Percentiles rank a stretch among this genome's conserved stretches.
phyloP scores from a whole-genome alignment of 208 protist genomes.

The Wallacemonas sp. region DNA sequence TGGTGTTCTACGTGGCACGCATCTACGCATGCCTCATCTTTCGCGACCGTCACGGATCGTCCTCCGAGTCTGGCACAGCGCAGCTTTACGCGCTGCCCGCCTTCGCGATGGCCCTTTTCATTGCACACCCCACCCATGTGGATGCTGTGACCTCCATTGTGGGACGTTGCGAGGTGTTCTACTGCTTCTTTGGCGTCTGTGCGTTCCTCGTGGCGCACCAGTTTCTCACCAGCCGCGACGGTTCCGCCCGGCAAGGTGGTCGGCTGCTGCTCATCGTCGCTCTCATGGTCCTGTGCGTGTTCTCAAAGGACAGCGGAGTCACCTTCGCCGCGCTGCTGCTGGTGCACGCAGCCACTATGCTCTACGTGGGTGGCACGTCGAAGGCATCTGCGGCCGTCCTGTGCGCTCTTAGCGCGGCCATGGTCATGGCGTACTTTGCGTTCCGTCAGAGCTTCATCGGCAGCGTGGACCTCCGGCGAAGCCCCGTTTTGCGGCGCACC shows the following conservation, averaged over 20 bases:
- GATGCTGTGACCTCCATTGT: slow-evolving; percentile 88
- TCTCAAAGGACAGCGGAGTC: slow-evolving; percentile 82
- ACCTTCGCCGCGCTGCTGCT: slow-evolving; percentile 61
- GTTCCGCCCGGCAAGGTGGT: background rate
- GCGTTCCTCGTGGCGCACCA: slow-evolving; percentile 42
- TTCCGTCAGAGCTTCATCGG: slow-evolving; percentile 58
- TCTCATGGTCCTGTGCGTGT: slow-evolving; percentile 37
- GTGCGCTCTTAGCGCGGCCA: slow-evolving; percentile 15
- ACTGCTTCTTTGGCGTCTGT: slow-evolving; percentile 58
- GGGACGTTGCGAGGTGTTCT: slow-evolving; percentile 76
- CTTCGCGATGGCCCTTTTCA: slow-evolving; percentile 57
- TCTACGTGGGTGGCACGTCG: slow-evolving; percentile 21
- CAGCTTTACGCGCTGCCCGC: slow-evolving; percentile 29
- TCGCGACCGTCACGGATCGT: background rate
- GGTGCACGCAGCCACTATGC: slow-evolving; percentile 49
- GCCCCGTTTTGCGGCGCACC: slow-evolving; percentile 53
- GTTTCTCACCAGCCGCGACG: slow-evolving; percentile 23
- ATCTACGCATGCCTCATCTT: slow-evolving; percentile 29
- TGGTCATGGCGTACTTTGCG: slow-evolving; percentile 46
- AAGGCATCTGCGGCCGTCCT: slow-evolving; percentile 14
- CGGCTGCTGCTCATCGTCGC: slow-evolving; percentile 17
- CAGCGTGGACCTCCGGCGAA: slow-evolving; percentile 42
- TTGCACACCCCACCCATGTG: slow-evolving; percentile 86
- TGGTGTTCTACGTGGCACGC: slow-evolving; percentile 49
- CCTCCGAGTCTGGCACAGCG: background rate